Evolutionary conservation across 345 rosid species (phyloP).

Genomic region (Dimocarpus longan): DNA sequence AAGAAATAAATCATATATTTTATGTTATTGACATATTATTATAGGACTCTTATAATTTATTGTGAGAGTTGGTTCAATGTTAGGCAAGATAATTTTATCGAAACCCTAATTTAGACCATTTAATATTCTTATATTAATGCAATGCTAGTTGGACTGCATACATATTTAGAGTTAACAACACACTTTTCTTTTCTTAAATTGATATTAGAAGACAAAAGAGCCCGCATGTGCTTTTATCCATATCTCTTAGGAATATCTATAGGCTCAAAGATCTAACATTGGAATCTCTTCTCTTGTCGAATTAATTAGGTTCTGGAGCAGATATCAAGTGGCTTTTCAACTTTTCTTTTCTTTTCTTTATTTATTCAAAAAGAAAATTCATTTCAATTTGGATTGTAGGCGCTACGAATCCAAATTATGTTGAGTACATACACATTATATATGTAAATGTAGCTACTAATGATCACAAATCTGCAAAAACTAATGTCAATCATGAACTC

Average conservation of each 20-base stretch:
- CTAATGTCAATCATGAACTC: not conserved
- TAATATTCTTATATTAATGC: slow-evolving; percentile 4
- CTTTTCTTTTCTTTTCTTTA: not conserved
- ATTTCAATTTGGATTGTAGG: too few species aligned
- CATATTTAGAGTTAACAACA: not conserved
- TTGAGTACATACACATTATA: too few species aligned
- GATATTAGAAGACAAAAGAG: not conserved
- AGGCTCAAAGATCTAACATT: not conserved
- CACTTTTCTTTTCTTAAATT: not conserved
- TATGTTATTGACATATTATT: too few species aligned
- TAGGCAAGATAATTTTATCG: not conserved
- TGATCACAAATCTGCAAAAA: not conserved
- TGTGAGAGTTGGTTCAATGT: not conserved
- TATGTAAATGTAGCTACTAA: too few species aligned
- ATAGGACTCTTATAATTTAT: too few species aligned
- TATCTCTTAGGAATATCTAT: slow-evolving; percentile 17
- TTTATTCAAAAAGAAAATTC: not conserved
- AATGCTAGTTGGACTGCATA: not conserved
- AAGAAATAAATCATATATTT: too few species aligned
- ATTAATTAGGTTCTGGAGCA: not conserved
- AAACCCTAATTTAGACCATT: not conserved
- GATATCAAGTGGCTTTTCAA: not conserved
- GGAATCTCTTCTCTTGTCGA: not conserved
- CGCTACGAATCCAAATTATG: too few species aligned
- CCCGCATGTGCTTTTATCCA: slow-evolving; percentile 19